These are phyloP conservation scores for Penstemon newberryi DNA, from an alignment of 257 asterid genomes.

Conservation along the genomic window DNA sequence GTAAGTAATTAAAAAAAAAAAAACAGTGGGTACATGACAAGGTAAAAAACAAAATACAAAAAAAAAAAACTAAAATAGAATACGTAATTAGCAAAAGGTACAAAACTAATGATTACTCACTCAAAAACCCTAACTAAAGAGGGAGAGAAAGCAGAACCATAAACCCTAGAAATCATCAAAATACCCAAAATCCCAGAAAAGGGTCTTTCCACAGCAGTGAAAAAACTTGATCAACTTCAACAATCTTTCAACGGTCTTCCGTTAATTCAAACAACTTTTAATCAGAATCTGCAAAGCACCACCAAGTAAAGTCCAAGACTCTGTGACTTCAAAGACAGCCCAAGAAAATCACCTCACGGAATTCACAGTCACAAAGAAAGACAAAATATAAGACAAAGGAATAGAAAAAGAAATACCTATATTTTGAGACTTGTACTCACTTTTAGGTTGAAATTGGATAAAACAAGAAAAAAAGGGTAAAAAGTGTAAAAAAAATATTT, in stretches of 20 bases:
- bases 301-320: not conserved
- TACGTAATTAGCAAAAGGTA: conserved; percentile 16
- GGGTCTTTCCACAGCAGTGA: not conserved
- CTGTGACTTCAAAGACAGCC: no score
- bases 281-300: not conserved
- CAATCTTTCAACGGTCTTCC: not conserved
- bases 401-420: not conserved
- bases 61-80: not conserved
- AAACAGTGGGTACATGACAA: no score
- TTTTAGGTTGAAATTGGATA: no score
- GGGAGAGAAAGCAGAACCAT: conserved; percentile 24
- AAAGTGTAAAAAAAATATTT: no score
- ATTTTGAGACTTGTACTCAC: no score
- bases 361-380: not conserved
- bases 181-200: conserved; percentile 23
- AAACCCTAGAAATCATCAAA: conserved; percentile 25
- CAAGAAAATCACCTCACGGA: no score
- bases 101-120: conserved; percentile 37
- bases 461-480: no score
- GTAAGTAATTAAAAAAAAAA: conserved; percentile 13
- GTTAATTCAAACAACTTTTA: not conserved
- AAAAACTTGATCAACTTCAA: conserved; percentile 2
- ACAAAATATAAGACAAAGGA: not conserved
- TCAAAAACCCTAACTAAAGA: conserved; percentile 46
- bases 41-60: no score